phyloP scores from a whole-genome alignment of 2,329 filamentous ascomycete genomes.

The Phialophora expanda region DNA sequence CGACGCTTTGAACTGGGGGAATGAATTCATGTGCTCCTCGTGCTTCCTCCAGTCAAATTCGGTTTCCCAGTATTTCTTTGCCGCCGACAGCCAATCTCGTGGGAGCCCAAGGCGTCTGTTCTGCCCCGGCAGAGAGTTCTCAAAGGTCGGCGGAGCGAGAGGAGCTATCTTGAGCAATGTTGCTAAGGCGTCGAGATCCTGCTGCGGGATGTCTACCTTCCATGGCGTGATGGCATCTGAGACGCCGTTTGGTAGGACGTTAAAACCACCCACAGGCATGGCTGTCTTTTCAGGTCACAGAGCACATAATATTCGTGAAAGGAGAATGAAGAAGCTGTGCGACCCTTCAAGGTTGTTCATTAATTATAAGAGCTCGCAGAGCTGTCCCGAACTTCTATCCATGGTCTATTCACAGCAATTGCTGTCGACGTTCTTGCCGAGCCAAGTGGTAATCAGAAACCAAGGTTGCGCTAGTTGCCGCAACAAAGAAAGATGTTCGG shows the following conservation, averaged over 20 bases:
- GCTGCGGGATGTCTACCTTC: constrained; percentile 42
- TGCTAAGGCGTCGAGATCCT: constrained; percentile 53
- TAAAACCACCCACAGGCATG: neutral
- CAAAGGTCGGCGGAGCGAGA: constrained; percentile 56
- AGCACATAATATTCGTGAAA: neutral
- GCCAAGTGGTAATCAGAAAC: neutral
- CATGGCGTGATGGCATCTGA: constrained; percentile 7
- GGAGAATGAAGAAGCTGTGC: neutral
- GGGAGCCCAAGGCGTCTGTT: constrained; percentile 37
- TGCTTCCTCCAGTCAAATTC: constrained; percentile 19
- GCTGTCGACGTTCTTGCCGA: constrained; percentile 9
- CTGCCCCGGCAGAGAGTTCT: constrained; percentile 51
- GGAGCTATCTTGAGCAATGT: constrained; percentile 55
- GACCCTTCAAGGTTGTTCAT: neutral
- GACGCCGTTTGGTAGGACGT: constrained; percentile 1
- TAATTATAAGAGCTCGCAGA: neutral
- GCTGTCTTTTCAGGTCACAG: neutral
- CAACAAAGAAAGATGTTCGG: neutral
- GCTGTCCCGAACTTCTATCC: neutral
- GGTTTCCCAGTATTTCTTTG: constrained; percentile 14
- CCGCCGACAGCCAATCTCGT: constrained; percentile 3
- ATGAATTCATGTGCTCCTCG: constrained; percentile 54
- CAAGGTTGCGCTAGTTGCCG: neutral
- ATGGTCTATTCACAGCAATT: neutral
- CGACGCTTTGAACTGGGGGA: constrained; percentile 56